These are phyloP conservation scores for Plasmopara muralis DNA, from an alignment of 352 stramenopile species.

Conservation along the genomic window DNA sequence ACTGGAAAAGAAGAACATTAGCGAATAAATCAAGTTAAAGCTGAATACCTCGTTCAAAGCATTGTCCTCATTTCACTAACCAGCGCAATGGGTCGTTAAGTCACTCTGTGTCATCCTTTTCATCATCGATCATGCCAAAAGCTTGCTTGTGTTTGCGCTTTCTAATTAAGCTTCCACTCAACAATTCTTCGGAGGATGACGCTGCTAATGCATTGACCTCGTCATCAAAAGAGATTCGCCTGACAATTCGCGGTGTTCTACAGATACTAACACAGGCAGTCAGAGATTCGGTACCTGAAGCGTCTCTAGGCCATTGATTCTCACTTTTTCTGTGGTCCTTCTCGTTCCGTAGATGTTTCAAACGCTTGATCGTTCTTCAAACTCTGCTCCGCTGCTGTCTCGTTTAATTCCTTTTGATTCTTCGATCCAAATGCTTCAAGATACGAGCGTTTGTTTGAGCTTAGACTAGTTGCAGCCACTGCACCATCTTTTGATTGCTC, in stretches of 20 bases:
- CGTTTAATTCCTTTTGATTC: slow-evolving; percentile 5
- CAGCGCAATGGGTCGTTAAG: slow-evolving; percentile 15
- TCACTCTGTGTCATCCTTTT: slow-evolving; percentile 31
- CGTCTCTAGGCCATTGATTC: slow-evolving; percentile 1
- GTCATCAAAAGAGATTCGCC: slow-evolving; percentile 28
- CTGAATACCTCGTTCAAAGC: background rate
- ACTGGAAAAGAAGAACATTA: slow-evolving; percentile 77
- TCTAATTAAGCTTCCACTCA: slow-evolving; percentile 5
- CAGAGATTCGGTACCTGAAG: slow-evolving; percentile 1
- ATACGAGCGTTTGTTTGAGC: slow-evolving; percentile 28
- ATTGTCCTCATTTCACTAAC: slow-evolving; percentile 3
- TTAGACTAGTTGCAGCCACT: slow-evolving; percentile 3
- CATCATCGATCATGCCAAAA: slow-evolving; percentile 26
- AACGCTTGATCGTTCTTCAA: slow-evolving; percentile 23
- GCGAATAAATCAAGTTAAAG: background rate
- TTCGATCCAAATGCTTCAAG: slow-evolving; percentile 25
- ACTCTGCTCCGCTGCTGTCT: slow-evolving; percentile 9
- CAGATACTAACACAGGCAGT: slow-evolving; percentile 6
- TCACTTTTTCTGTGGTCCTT: slow-evolving; percentile 23
- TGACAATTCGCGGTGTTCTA: slow-evolving; percentile 29
- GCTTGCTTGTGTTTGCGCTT: slow-evolving; percentile 25
- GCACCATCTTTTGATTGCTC: slow-evolving; percentile 1
- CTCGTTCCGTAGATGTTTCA: slow-evolving; percentile 8
- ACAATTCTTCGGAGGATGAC: slow-evolving; percentile 10
- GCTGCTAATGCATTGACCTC: slow-evolving; percentile 15